These are phyloP conservation scores for Rubroshorea leprosula DNA, from an alignment of 345 rosid species.

Conservation along the genomic window DNA sequence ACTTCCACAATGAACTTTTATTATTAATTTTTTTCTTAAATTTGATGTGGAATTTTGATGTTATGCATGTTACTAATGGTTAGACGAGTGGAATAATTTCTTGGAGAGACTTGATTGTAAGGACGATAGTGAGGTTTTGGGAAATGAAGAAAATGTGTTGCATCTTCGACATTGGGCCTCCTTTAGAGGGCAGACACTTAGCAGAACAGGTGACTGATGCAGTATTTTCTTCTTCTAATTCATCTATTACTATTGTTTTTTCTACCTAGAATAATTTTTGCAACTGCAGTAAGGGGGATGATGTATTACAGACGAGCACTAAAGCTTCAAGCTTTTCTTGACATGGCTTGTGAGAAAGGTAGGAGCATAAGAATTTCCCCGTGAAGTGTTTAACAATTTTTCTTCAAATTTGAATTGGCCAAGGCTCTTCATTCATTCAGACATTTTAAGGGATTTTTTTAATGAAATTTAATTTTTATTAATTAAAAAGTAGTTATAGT, in stretches of 20 bases:
- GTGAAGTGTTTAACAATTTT: neutral
- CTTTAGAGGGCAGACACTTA: slow-evolving; percentile 90
- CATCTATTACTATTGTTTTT: neutral
- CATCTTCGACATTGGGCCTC: slow-evolving; percentile 99
- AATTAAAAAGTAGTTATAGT: no score
- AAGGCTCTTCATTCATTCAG: neutral
- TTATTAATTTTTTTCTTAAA: neutral
- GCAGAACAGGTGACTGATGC: slow-evolving; percentile 69
- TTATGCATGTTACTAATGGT: slow-evolving; percentile 10
- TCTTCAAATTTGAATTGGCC: neutral
- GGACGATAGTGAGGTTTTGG: slow-evolving; percentile 67
- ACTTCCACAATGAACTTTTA: neutral
- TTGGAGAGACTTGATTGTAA: slow-evolving; percentile 77
- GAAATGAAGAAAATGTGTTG: slow-evolving; percentile 84
- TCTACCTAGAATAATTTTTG: slow-evolving; percentile 9
- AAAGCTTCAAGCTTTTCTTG: slow-evolving; percentile 98
- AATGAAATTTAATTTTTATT: no score
- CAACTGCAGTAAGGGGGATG: slow-evolving; percentile 89
- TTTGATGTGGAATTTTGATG: neutral
- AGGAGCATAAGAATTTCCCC: slow-evolving; percentile 6
- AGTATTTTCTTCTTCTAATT: slow-evolving; percentile 3
- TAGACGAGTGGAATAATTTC: slow-evolving; percentile 98
- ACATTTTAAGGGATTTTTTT: neutral
- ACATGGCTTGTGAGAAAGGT: slow-evolving; percentile 91
- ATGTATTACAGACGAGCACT: slow-evolving; percentile 96